Conservation (phyloP, 148 eudicot genomes). For the Talinum fruticosum region DNA sequence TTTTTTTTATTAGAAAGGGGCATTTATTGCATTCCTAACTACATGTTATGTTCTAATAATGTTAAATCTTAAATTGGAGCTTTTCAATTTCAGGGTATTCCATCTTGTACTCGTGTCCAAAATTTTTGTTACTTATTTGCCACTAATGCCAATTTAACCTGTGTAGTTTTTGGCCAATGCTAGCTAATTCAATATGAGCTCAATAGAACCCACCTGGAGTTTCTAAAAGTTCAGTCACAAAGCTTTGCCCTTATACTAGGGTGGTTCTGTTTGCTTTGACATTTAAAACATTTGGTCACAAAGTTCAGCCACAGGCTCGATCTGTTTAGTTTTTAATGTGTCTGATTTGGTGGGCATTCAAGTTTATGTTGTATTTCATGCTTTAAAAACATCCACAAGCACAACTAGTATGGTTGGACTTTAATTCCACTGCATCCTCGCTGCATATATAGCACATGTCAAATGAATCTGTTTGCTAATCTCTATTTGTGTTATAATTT, state of each 20-base stretch:
- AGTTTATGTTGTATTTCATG: background rate
- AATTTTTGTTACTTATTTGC: background rate
- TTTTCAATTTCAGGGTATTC: background rate
- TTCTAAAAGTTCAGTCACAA: background rate
- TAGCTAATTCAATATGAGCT: background rate
- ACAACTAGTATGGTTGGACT: conserved; percentile 2
- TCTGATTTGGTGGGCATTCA: background rate
- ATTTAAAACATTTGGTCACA: background rate
- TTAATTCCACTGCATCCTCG: conserved; percentile 2
- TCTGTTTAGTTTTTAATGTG: background rate
- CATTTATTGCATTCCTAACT: no score
- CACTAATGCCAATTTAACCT: background rate
- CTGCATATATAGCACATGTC: background rate
- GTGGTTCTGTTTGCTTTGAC: background rate
- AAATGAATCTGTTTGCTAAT: conserved; percentile 6
- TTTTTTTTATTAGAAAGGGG: no score
- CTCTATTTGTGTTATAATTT: background rate
- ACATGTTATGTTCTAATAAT: no score
- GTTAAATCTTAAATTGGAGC: no score
- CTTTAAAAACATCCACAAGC: background rate
- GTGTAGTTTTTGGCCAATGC: no score
- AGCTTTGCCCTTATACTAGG: background rate
- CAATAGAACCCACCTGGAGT: background rate
- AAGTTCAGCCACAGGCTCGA: background rate
- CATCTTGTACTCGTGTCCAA: background rate